Percentiles rank a stretch among this genome's conserved stretches.
Conservation (phyloP, 2,329 filamentous ascomycete genomes). For the Fusarium poae region DNA sequence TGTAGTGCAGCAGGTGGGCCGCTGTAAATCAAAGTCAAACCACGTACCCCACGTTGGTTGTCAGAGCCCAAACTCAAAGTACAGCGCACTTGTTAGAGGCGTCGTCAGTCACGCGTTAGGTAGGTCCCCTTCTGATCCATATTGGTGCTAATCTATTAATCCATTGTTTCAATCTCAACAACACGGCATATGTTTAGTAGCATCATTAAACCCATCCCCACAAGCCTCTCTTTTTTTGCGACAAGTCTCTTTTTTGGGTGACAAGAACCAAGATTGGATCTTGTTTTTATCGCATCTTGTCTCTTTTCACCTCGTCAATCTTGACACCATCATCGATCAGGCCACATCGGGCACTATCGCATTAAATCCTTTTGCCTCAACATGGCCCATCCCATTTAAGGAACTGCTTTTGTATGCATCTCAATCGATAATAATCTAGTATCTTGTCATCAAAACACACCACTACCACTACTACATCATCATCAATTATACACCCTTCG, state of each 20-base stretch:
- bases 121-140: conserved; percentile 35
- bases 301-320: conserved; percentile 17
- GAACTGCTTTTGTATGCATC: not conserved
- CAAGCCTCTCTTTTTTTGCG: conserved; percentile 26
- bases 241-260: conserved; percentile 1
- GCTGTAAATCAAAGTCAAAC: conserved; percentile 15
- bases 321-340: conserved; percentile 19
- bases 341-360: conserved; percentile 29
- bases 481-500: conserved; percentile 36
- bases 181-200: conserved; percentile 14
- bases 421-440: conserved; percentile 17
- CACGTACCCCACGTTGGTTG: conserved; percentile 17
- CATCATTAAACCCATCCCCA: conserved; percentile 26
- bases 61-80: conserved; percentile 20
- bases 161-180: conserved; percentile 44
- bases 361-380: not conserved
- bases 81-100: not conserved
- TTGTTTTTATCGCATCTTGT: conserved; percentile 2
- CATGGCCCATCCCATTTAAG: not conserved
- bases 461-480: conserved; percentile 34
- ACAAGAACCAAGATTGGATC: not conserved
- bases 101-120: conserved; percentile 28
- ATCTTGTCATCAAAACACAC: conserved; percentile 35
- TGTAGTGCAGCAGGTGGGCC: conserved; percentile 26
- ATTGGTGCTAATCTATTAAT: conserved; percentile 18